These are phyloP conservation scores for Aphanocladium album DNA, from an alignment of 2,329 filamentous ascomycete species.

Conservation along the genomic window DNA sequence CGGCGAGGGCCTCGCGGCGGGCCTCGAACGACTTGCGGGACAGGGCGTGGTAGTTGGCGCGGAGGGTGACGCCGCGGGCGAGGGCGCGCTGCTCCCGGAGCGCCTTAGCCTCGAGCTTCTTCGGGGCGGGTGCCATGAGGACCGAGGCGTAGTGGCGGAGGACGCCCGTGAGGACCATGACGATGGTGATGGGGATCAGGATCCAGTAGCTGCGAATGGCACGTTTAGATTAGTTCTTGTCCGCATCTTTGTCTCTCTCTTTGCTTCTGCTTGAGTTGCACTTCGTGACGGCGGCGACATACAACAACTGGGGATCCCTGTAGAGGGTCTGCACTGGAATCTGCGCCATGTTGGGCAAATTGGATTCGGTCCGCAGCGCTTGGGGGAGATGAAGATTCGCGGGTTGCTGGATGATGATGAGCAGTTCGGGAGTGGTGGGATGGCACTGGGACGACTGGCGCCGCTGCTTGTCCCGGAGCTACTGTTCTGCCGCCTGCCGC, in stretches of 20 bases:
- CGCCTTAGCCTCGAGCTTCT: conserved; percentile 68
- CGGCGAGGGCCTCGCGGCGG: conserved; percentile 75
- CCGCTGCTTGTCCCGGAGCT: conserved; percentile 4
- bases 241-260: too few relatives aligned
- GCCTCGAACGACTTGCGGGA: conserved; percentile 70
- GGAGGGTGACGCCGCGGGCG: conserved; percentile 77
- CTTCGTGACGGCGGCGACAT: too few relatives aligned
- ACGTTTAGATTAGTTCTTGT: too few relatives aligned
- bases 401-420: not conserved
- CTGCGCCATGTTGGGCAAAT: conserved; percentile 64
- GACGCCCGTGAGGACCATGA: conserved; percentile 96
- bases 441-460: not conserved
- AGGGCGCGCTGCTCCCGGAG: conserved; percentile 85
- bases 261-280: too few relatives aligned
- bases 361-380: not conserved
- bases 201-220: conserved; percentile 99
- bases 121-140: conserved; percentile 80
- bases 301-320: conserved; percentile 98
- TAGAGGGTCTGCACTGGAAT: conserved; percentile 90
- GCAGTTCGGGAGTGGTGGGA: not conserved
- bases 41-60: conserved; percentile 75
- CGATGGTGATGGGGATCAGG: conserved; percentile 90
- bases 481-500: conserved; percentile 16
- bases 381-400: not conserved
- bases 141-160: conserved; percentile 94